Evolutionary conservation across 2,329 filamentous ascomycete genomes (phyloP), one percentile per base, ranked within the genome.

Genomic region (Phoma sp.): DNA sequence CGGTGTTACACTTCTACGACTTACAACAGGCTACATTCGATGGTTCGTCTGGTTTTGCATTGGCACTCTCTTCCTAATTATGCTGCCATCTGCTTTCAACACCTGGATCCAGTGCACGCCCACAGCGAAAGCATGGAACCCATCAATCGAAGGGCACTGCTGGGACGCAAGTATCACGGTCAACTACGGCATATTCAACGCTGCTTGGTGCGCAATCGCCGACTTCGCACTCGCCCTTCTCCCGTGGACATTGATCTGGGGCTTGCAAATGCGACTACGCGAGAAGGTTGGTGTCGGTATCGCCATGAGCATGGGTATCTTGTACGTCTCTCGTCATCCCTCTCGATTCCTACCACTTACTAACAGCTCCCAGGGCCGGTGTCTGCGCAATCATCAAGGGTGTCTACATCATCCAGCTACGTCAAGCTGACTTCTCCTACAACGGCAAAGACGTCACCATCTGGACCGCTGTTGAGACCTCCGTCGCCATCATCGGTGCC

Each of bases 391-490:
- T 71, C 7, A 33, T 67, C 2, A 69, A 67, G 33, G 67, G 68
- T 9, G 34, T 64, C 10, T 70, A 69, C 33, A 14, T 69, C 1
- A 48, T 66, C 14, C 64, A 70, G 46, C 56, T 71, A 5, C 56
- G 59, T 1, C 36, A 66, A 15, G 18, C 53, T 15, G 66, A 71
- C 40, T 70, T 71, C 37, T 69, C 56, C 47, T 69, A 66, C 53
- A 62, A 68, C 36, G 68, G 67, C 30, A 69, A 64, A 45, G 65
- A 71, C 32, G 62, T 70, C 12, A 65, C 60, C 1, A 67, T 71
- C 29, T 71, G 68, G 68, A 70, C 67, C 11, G 62, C 49, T 3
- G 65, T 66, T 4, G 68, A 71, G 53, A 70, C 64, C 23, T 65
- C 67, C 28, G 65, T 65, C 4, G 66, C 68, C 21, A 68, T 71